Evolutionary conservation across 805 yeast genomes (phyloP), one percentile per base, ranked within the genome.

Genomic region (Brettanomyces bruxellensis): DNA sequence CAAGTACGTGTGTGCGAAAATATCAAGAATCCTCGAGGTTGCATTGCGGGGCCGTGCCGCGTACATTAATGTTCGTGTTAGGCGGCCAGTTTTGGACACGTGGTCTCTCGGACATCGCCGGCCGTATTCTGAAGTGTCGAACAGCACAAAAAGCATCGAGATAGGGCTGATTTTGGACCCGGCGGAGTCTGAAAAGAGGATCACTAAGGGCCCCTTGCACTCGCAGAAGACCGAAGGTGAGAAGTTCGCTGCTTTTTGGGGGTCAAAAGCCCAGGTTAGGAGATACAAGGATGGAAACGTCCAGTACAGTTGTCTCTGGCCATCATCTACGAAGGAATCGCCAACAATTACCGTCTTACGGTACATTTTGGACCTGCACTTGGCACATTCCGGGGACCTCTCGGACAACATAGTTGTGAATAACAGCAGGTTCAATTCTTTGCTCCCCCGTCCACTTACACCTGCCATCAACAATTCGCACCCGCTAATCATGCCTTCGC

Each of bases 211-310:
- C 2, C 97, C 98, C 8, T 66, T 70, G 36, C 79, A 81, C 51
- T 72, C 76, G 37, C 84, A 78, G 32, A 67, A 68, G 38, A 79
- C 73, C 13, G 78, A 67, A 25, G 77, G 81, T n/a, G 68, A 75
- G 5, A 71, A 74, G 46, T 93, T 93, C 68, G 78, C 85, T 53
- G 67, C 77, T 5, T 90, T 93, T 59, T 93, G 99, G 99, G 97
- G 97, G 9, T 59, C 75, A 8, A 83, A 78, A 53, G 80, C 95
- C 0, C 86, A 93, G 12, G 71, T 93, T 47, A 79, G 99, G 70
- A 79, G 93, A 61, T 93, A 91, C 69, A 89, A 86, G 59, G 96
- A 93, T 65, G 97, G 97, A 36, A 72, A 83, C 4, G 89, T 93
- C 49, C 82, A 79, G 51, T 95, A 93, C 65, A 86, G 95, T 61